Percentiles rank a stretch among this genome's conserved stretches.
These are phyloP conservation scores for Apiosordaria backusii DNA, from an alignment of 495 filamentous ascomycete species.

Conservation along the genomic window DNA sequence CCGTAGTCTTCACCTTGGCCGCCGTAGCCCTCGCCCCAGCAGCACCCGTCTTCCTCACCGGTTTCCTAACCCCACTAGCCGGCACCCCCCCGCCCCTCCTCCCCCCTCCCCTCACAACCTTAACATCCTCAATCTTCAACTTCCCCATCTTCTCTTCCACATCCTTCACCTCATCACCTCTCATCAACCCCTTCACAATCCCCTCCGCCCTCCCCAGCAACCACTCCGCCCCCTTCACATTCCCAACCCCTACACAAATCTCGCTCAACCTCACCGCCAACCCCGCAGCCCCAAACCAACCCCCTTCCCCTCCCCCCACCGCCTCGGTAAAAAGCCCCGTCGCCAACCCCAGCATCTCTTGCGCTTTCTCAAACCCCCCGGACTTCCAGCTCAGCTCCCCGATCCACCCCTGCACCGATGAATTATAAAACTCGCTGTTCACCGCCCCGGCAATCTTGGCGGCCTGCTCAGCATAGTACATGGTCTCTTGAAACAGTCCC, in stretches of 20 bases:
- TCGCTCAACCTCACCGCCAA: conserved; percentile 42
- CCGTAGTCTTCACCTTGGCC: conserved; percentile 31
- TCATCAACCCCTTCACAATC: conserved; percentile 24
- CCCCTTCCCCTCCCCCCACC: conserved; percentile 23
- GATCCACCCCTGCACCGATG: conserved; percentile 53
- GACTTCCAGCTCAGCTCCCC: conserved; percentile 63
- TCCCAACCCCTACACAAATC: conserved; percentile 42
- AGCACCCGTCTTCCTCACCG: conserved; percentile 22
- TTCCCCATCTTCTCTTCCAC: conserved; percentile 49
- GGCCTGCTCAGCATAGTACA: conserved; percentile 86
- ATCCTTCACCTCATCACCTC: conserved; percentile 11
- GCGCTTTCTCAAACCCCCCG: conserved; percentile 58
- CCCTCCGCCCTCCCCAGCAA: conserved; percentile 40
- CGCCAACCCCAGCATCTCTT: conserved; percentile 55
- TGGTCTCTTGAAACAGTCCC: conserved; percentile 81
- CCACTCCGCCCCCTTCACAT: conserved; percentile 35
- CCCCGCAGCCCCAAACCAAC: conserved; percentile 45
- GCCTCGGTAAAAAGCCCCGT: conserved; percentile 35
- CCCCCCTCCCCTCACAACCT: conserved; percentile 21
- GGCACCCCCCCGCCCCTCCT: conserved; percentile 8
- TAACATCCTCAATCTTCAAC: conserved; percentile 40
- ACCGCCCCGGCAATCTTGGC: conserved; percentile 70
- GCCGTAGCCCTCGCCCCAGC: conserved; percentile 20
- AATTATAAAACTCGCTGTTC: conserved; percentile 55
- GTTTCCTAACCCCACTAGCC: conserved; percentile 10